phyloP scores from a whole-genome alignment of 768 basidiomycete species.

The Russula sp. region DNA sequence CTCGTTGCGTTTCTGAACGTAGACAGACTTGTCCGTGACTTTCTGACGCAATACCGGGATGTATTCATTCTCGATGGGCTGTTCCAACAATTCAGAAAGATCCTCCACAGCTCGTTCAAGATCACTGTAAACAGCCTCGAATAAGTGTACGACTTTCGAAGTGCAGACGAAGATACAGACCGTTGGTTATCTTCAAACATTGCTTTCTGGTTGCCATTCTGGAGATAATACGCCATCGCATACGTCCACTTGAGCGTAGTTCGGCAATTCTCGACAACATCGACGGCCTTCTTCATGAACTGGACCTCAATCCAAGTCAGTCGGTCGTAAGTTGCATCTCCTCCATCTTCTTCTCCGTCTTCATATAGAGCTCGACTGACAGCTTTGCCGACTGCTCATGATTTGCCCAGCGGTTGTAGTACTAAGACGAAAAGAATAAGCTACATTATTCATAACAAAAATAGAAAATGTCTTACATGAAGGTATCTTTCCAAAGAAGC shows the following conservation, averaged over 20 bases:
- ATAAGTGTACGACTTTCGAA: slow-evolving; percentile 14
- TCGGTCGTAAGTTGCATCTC: slow-evolving; percentile 94
- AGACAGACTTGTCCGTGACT: slow-evolving; percentile 96
- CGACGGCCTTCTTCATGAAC: slow-evolving; percentile 98
- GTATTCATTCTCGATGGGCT: slow-evolving; percentile 81
- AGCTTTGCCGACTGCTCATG: slow-evolving; percentile 99
- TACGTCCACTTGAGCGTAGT: slow-evolving; percentile 99
- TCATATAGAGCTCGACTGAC: slow-evolving; percentile 84
- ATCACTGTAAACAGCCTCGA: slow-evolving; percentile 52
- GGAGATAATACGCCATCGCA: slow-evolving; percentile 97
- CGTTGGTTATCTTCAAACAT: slow-evolving; percentile 97
- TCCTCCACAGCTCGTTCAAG: slow-evolving; percentile 95
- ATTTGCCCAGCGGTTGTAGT: slow-evolving; percentile 99
- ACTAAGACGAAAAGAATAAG: slow-evolving; percentile 47
- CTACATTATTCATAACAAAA: slow-evolving; percentile 5
- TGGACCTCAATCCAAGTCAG: slow-evolving; percentile 98
- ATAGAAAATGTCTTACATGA: slow-evolving; percentile 56
- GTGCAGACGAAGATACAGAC: slow-evolving; percentile 39
- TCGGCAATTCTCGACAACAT: slow-evolving; percentile 84
- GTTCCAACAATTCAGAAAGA: slow-evolving; percentile 87
- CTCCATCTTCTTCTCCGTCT: slow-evolving; percentile 99
- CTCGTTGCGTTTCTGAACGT: slow-evolving; percentile 96
- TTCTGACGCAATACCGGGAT: slow-evolving; percentile 83
- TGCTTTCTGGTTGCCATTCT: slow-evolving; percentile 87
- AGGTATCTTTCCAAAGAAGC: slow-evolving; percentile 94